Evolutionary conservation across 257 asterid genomes (phyloP).

Genomic region (Nicotiana obtusifolia): DNA sequence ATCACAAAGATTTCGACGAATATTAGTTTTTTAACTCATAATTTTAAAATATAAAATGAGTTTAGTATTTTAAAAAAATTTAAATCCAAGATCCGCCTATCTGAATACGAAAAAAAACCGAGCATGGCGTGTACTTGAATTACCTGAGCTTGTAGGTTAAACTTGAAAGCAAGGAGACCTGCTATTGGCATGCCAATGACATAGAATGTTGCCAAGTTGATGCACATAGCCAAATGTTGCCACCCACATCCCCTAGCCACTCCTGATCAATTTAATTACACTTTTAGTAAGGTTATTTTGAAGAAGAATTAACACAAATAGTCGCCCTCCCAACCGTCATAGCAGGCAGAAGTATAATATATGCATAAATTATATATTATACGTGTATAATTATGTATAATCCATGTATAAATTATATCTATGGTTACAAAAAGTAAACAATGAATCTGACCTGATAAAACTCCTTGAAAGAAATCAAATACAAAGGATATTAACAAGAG

Average conservation of each 20-base stretch:
- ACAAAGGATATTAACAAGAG: slow-evolving; percentile 43
- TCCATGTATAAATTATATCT: no score
- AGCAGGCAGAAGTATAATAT: no score
- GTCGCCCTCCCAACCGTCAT: no score
- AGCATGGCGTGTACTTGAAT: neutral
- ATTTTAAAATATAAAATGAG: neutral
- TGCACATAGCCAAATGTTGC: slow-evolving; percentile 56
- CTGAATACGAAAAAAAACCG: no score
- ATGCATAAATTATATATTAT: no score
- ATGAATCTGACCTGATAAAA: slow-evolving; percentile 46
- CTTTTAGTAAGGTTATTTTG: neutral
- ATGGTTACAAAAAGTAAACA: no score
- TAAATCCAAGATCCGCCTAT: neutral
- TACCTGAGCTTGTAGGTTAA: slow-evolving; percentile 53
- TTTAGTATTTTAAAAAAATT: neutral
- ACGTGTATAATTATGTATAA: no score
- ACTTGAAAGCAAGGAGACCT: slow-evolving; percentile 47
- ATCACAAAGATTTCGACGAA: no score
- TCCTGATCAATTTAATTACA: slow-evolving; percentile 29
- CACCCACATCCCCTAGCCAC: slow-evolving; percentile 79
- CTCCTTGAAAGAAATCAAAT: slow-evolving; percentile 57
- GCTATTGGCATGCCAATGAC: slow-evolving; percentile 62
- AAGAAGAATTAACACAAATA: neutral
- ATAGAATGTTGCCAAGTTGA: slow-evolving; percentile 58
- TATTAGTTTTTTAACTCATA: no score